Percentiles rank a stretch among this genome's conserved stretches.
Evolutionary conservation across 2,329 filamentous ascomycete genomes (phyloP).

Genomic region (Paraphoma sp.): DNA sequence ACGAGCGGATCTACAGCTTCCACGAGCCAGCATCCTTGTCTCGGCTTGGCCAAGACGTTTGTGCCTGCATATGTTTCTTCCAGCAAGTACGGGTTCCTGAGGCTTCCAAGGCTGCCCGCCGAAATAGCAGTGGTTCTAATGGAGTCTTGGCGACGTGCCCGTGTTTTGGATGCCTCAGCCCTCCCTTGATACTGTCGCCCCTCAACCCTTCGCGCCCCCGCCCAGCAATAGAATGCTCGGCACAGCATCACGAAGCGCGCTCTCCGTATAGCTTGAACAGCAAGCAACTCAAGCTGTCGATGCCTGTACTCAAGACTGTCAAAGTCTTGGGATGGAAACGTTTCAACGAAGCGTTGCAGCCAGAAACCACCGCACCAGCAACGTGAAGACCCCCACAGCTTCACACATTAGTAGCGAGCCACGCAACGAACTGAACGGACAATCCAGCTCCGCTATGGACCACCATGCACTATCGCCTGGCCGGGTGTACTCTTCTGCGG

Average conservation of each 20-base stretch:
- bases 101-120: conserved; percentile 16
- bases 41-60: conserved; percentile 15
- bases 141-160: conserved; percentile 25
- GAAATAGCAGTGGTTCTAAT: conserved; percentile 29
- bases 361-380: conserved; percentile 17
- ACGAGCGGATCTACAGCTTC: conserved; percentile 32
- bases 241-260: conserved; percentile 8
- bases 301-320: background rate
- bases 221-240: conserved; percentile 3
- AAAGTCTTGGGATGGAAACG: conserved; percentile 29
- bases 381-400: conserved; percentile 20
- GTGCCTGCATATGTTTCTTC: conserved; percentile 28
- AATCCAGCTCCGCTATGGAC: conserved; percentile 33
- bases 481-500: conserved; percentile 30
- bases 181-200: conserved; percentile 4
- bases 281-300: background rate
- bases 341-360: conserved; percentile 18
- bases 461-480: conserved; percentile 29
- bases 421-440: conserved; percentile 34
- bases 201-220: conserved; percentile 1
- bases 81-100: conserved; percentile 20
- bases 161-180: conserved; percentile 29
- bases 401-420: conserved; percentile 27
- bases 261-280: background rate
- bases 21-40: conserved; percentile 16